A percentile compares a stretch with the other conserved stretches of the same genome.
phyloP scores from a whole-genome alignment of 2,329 filamentous ascomycete genomes.

The Cladosporium sp. region DNA sequence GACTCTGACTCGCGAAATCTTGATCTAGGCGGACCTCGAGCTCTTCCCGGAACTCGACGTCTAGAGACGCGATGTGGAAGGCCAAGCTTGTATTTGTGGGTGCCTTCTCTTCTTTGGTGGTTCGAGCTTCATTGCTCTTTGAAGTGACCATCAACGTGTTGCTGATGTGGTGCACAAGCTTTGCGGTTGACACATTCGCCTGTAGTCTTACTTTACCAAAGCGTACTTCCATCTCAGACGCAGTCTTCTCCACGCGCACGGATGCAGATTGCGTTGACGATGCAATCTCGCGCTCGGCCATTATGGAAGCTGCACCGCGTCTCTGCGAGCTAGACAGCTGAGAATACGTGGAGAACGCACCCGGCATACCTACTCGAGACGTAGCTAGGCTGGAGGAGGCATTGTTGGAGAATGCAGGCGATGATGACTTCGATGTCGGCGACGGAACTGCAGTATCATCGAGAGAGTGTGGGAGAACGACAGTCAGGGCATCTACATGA shows the following conservation, averaged over 20 bases:
- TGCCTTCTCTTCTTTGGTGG: neutral
- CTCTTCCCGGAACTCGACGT: neutral
- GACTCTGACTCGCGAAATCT: neutral
- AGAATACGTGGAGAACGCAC: conserved; percentile 51
- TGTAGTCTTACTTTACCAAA: conserved; percentile 24
- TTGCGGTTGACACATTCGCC: conserved; percentile 26
- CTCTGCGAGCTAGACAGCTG: conserved; percentile 41
- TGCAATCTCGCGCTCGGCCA: neutral
- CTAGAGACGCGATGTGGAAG: neutral
- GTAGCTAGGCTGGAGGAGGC: neutral
- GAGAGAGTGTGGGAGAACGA: neutral
- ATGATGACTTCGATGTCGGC: neutral
- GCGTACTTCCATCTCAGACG: conserved; percentile 20
- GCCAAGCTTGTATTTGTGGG: neutral
- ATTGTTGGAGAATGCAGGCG: neutral
- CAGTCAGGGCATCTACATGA: neutral
- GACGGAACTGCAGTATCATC: neutral
- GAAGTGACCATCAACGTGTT: neutral
- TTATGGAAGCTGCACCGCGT: conserved; percentile 19
- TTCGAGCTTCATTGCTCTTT: neutral
- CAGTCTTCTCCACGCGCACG: neutral
- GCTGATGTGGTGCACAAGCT: conserved; percentile 23
- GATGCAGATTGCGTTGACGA: neutral
- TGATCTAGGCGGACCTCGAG: neutral
- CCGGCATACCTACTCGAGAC: conserved; percentile 39